A percentile compares a stretch with the other conserved stretches of the same genome.
Conservation (phyloP, 495 filamentous ascomycete species). For the Cairneyella variabilis region DNA sequence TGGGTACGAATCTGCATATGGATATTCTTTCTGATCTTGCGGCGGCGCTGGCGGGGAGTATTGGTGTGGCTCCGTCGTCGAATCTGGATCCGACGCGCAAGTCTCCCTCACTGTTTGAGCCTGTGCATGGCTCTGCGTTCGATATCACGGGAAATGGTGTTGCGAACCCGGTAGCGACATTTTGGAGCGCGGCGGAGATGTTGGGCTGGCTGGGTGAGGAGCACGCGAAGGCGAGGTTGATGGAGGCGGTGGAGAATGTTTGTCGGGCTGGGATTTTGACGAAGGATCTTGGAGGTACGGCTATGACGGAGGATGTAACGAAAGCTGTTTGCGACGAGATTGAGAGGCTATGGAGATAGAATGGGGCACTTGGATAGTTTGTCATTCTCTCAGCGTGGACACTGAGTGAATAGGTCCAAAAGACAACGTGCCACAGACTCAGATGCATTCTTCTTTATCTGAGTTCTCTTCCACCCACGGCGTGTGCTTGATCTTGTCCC, state of each 20-base stretch:
- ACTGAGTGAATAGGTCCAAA: no score
- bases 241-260: conserved; percentile 57
- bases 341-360: no score
- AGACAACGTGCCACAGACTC: no score
- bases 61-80: conserved; percentile 72
- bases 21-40: conserved; percentile 64
- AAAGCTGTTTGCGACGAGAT: conserved; percentile 58
- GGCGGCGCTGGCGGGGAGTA: conserved; percentile 77
- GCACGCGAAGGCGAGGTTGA: conserved; percentile 48
- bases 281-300: conserved; percentile 53
- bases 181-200: conserved; percentile 70
- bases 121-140: conserved; percentile 70
- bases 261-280: conserved; percentile 53
- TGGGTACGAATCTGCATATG: conserved; percentile 53
- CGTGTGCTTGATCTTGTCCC: no score
- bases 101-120: conserved; percentile 78
- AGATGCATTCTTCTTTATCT: no score
- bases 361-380: no score
- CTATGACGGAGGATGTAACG: conserved; percentile 56
- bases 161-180: conserved; percentile 67
- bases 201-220: conserved; percentile 59
- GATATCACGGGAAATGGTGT: conserved; percentile 70
- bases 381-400: no score
- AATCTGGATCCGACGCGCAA: conserved; percentile 62
- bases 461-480: no score